These are phyloP conservation scores for Verbena officinalis DNA, from an alignment of 257 asterid genomes.

Conservation along the genomic window DNA sequence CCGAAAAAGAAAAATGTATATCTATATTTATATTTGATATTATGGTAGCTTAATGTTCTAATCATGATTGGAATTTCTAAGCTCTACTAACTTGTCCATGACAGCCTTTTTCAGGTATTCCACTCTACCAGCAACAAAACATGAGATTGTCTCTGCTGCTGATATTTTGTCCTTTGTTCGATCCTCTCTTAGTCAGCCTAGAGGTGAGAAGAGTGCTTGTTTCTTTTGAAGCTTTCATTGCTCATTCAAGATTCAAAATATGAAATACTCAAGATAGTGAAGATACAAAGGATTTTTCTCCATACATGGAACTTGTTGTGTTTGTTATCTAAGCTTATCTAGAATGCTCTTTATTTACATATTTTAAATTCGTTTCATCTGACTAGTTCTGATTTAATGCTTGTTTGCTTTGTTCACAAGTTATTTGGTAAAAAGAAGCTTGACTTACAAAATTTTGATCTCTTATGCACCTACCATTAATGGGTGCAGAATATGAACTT, in stretches of 20 bases:
- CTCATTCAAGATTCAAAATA: slow-evolving; percentile 10
- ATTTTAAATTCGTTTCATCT: neutral
- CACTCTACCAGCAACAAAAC: slow-evolving; percentile 41
- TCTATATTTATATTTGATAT: slow-evolving; percentile 11
- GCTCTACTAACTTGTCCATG: slow-evolving; percentile 52
- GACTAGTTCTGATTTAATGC: neutral
- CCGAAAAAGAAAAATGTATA: too few species aligned
- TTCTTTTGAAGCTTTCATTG: slow-evolving; percentile 12
- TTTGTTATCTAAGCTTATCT: neutral
- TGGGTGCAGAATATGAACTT: neutral
- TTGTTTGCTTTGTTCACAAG: neutral
- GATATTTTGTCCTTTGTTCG: slow-evolving; percentile 58
- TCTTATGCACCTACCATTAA: neutral
- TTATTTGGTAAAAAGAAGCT: neutral
- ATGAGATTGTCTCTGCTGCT: slow-evolving; percentile 28
- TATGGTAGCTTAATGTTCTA: slow-evolving; percentile 19
- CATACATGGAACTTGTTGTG: neutral
- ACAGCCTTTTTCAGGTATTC: slow-evolving; percentile 83
- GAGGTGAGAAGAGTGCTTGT: slow-evolving; percentile 47
- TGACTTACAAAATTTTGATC: neutral
- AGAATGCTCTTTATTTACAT: neutral
- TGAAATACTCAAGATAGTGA: neutral
- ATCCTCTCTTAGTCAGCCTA: slow-evolving; percentile 55
- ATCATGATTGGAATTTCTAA: slow-evolving; percentile 24
- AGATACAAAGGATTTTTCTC: neutral